A percentile compares a stretch with the other conserved stretches of the same genome.
phyloP scores from a whole-genome alignment of 441 rosid species.

The Pelargonium cotyledonis region DNA sequence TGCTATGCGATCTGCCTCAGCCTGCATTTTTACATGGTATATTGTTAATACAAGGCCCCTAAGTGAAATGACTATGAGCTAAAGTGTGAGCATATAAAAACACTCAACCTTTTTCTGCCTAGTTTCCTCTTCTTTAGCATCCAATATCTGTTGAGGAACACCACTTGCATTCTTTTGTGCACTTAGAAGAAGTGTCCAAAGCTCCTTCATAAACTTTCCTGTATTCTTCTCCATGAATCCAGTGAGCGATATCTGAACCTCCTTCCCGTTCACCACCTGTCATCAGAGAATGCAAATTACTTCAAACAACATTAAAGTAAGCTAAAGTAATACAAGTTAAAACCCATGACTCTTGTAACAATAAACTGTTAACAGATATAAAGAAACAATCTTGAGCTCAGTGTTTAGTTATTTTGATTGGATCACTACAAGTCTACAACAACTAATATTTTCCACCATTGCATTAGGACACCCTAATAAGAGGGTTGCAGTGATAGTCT shows the following conservation, averaged over 20 bases:
- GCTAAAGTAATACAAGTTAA: not conserved
- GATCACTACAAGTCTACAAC: not conserved
- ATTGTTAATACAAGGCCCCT: constrained; percentile 14
- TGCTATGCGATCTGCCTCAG: constrained; percentile 48
- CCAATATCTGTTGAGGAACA: constrained; percentile 85
- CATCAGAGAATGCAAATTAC: constrained; percentile 2
- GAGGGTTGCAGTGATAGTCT: not conserved
- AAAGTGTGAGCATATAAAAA: constrained; percentile 2
- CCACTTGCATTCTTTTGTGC: constrained; percentile 88
- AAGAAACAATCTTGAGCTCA: not conserved
- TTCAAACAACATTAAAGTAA: constrained; percentile 9
- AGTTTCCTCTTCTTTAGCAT: constrained; percentile 79
- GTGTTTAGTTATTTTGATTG: not conserved
- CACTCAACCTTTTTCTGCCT: constrained; percentile 58
- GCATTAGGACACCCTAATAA: constrained; percentile 3
- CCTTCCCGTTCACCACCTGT: constrained; percentile 90
- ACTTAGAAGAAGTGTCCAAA: constrained; percentile 86
- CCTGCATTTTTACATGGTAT: constrained; percentile 39
- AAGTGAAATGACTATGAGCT: not conserved
- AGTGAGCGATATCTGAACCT: constrained; percentile 78
- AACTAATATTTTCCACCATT: not conserved
- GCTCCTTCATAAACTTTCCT: constrained; percentile 95
- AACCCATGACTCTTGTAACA: not conserved
- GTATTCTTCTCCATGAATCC: constrained; percentile 99
- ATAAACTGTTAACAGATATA: not conserved